phyloP scores from a whole-genome alignment of 306 rosid species.

The Medicago ruthenica region DNA sequence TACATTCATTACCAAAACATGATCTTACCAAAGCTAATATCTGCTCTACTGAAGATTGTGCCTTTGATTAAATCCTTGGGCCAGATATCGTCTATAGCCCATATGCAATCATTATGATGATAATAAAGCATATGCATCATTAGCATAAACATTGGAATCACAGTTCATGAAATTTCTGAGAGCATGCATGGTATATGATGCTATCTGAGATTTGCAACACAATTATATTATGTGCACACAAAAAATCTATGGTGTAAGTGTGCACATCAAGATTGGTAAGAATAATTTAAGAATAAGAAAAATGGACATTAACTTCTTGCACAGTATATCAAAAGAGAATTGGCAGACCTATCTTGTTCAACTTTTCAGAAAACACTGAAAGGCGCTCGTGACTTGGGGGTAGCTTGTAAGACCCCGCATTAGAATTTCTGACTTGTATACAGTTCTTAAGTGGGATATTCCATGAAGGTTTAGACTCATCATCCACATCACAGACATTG shows the following conservation, averaged over 20 bases:
- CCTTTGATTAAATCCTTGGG: slow-evolving; percentile 21
- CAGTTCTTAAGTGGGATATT: slow-evolving; percentile 72
- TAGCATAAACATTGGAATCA: slow-evolving; percentile 28
- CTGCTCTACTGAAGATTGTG: slow-evolving; percentile 11
- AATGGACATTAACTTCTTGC: slow-evolving; percentile 38
- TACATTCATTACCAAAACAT: slow-evolving; percentile 4
- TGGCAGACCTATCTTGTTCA: slow-evolving; percentile 70
- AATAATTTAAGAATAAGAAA: slow-evolving; percentile 20
- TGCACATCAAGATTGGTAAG: slow-evolving; percentile 31
- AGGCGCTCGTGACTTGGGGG: slow-evolving; percentile 70
- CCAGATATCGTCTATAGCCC: slow-evolving; percentile 14
- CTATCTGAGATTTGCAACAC: slow-evolving; percentile 10
- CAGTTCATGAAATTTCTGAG: background rate
- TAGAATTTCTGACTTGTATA: slow-evolving; percentile 54
- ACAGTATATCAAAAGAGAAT: slow-evolving; percentile 29
- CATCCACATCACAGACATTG: slow-evolving; percentile 68
- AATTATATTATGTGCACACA: background rate
- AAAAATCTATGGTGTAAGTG: background rate
- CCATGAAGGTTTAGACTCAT: slow-evolving; percentile 78
- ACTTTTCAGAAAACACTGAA: slow-evolving; percentile 67
- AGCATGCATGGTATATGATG: background rate
- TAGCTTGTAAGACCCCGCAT: slow-evolving; percentile 56
- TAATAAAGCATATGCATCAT: slow-evolving; percentile 36
- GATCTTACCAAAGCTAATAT: slow-evolving; percentile 20
- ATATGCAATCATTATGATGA: slow-evolving; percentile 25